phyloP scores from a whole-genome alignment of 208 protist species.

The Tritrichomonas foetus region DNA sequence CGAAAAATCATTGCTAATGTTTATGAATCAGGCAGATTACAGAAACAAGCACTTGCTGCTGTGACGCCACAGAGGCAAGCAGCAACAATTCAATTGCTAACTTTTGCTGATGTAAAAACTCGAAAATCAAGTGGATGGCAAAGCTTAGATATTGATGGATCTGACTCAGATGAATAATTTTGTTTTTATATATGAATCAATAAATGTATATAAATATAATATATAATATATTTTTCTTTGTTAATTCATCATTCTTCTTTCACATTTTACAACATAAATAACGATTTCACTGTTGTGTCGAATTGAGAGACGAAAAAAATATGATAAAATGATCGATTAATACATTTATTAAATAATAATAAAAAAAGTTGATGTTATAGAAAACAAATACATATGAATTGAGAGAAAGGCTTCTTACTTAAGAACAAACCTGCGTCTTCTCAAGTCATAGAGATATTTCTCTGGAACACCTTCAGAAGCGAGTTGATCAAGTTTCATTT shows the following conservation, averaged over 20 bases:
- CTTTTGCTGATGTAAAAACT: not conserved
- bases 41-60: not conserved
- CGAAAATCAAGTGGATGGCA: not conserved
- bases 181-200: not conserved
- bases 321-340: not conserved
- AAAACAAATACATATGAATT: no score
- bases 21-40: not conserved
- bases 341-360: no score
- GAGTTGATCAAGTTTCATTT: not conserved
- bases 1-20: not conserved
- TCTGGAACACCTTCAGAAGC: not conserved
- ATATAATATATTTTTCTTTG: not conserved
- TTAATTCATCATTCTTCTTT: no score
- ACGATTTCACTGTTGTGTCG: no score
- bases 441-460: constrained; percentile 10
- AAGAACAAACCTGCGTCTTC: no score
- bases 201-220: not conserved
- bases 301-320: no score
- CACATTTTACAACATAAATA: no score
- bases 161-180: not conserved
- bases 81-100: not conserved
- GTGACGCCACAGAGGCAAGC: not conserved
- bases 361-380: no score
- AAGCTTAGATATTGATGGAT: not conserved
- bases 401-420: no score